Percentiles rank a stretch among this genome's conserved stretches.
These are phyloP conservation scores for Fraxinus baroniana DNA, from an alignment of 305 asterid genomes.

Conservation along the genomic window DNA sequence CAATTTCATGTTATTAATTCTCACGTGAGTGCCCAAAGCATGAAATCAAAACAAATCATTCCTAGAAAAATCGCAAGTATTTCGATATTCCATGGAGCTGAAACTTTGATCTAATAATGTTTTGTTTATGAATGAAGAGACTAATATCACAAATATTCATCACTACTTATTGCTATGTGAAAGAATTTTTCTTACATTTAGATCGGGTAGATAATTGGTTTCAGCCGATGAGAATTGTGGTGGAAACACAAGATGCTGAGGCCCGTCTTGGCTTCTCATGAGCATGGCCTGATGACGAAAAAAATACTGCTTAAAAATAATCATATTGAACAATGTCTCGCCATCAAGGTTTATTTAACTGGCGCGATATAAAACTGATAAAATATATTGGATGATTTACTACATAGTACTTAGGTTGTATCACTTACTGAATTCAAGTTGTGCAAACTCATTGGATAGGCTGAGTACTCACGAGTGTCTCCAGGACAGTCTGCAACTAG, in stretches of 20 bases:
- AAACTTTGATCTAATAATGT: neutral
- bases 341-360: no score
- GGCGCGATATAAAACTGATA: neutral
- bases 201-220: slow-evolving; percentile 3
- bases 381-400: neutral
- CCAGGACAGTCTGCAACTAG: neutral
- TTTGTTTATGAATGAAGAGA: neutral
- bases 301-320: neutral
- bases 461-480: neutral
- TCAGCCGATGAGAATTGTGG: neutral
- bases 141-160: neutral
- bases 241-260: neutral
- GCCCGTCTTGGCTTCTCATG: slow-evolving; percentile 18
- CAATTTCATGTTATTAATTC: neutral
- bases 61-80: neutral
- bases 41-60: neutral
- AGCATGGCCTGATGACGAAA: slow-evolving; percentile 10
- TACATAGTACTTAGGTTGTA: neutral
- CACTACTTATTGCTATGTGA: neutral
- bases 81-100: neutral
- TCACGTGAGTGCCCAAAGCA: neutral
- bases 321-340: no score
- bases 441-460: neutral
- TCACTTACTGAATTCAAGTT: neutral
- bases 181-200: neutral